Conservation (phyloP, 768 basidiomycete genomes). For the Podaxis sp. region DNA sequence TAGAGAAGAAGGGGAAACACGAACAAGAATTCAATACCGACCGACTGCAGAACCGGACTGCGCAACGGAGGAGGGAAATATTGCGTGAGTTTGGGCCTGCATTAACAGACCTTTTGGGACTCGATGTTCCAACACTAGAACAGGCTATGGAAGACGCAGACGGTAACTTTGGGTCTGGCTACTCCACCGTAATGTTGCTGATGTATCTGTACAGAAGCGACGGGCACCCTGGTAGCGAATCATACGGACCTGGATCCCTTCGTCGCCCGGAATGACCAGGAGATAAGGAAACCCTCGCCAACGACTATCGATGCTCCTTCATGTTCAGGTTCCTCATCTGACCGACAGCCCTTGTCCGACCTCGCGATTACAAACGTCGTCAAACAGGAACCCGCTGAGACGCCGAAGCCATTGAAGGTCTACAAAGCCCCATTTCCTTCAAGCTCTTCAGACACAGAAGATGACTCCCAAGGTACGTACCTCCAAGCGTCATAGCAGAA, state of each 20-base stretch:
- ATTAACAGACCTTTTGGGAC: constrained; percentile 22
- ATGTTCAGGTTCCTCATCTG: background rate
- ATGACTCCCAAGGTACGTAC: constrained; percentile 19
- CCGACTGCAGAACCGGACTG: constrained; percentile 11
- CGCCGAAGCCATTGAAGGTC: background rate
- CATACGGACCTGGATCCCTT: background rate
- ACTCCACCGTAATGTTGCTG: background rate
- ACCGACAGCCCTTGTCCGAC: background rate
- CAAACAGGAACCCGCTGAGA: background rate
- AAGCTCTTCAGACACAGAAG: constrained; percentile 24
- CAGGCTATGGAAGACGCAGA: background rate
- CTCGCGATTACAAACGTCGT: background rate
- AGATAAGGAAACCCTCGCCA: background rate
- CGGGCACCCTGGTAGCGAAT: background rate
- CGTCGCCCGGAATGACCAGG: background rate
- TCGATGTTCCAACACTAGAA: constrained; percentile 38
- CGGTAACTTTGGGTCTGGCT: background rate
- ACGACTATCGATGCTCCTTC: background rate
- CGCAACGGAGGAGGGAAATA: constrained; percentile 7
- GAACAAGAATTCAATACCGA: constrained; percentile 7
- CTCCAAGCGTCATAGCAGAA: background rate
- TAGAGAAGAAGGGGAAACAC: constrained; percentile 13
- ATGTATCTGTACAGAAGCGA: background rate
- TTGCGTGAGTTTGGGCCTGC: constrained; percentile 16
- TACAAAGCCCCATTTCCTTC: background rate